Conservation (phyloP, 495 filamentous ascomycete genomes). For the Xylaria bambusicola region DNA sequence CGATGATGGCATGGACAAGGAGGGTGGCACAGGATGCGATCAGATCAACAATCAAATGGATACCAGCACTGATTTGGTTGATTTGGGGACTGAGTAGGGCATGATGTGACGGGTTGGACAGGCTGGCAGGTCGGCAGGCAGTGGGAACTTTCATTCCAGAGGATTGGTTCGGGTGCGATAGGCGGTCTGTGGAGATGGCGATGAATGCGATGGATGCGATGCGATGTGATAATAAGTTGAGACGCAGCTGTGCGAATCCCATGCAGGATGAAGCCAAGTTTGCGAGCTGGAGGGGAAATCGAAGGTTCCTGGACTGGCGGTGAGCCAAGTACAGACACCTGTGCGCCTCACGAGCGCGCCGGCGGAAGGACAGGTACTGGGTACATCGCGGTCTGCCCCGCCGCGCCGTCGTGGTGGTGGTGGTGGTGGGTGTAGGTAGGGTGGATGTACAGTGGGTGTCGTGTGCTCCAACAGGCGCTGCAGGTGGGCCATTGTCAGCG, state of each 20-base stretch:
- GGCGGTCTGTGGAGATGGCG: conserved; percentile 21
- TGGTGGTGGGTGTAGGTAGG: no score
- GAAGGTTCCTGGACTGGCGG: conserved; percentile 22
- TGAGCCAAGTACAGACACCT: conserved; percentile 15
- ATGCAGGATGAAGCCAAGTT: conserved; percentile 17
- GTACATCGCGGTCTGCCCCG: background rate
- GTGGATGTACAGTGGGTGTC: background rate
- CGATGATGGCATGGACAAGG: conserved; percentile 16
- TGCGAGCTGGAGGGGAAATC: conserved; percentile 20
- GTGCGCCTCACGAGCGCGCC: no score
- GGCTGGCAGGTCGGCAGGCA: conserved; percentile 11
- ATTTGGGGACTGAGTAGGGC: no score
- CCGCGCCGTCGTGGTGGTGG: conserved; percentile 13
- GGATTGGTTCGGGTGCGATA: conserved; percentile 21
- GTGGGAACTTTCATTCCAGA: conserved; percentile 19
- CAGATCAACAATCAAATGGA: conserved; percentile 18
- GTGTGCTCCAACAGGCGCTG: conserved; percentile 7
- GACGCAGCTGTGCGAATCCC: conserved; percentile 19
- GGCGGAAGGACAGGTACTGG: background rate
- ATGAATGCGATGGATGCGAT: conserved; percentile 15
- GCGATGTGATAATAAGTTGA: conserved; percentile 19
- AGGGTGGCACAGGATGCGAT: conserved; percentile 17
- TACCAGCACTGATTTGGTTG: no score
- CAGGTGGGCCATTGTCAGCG: conserved; percentile 13
- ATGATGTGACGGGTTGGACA: conserved; percentile 20